Evolutionary conservation across 2,329 filamentous ascomycete genomes (phyloP), one percentile per base, ranked within the genome.

Genomic region (Xylaria polymorpha): DNA sequence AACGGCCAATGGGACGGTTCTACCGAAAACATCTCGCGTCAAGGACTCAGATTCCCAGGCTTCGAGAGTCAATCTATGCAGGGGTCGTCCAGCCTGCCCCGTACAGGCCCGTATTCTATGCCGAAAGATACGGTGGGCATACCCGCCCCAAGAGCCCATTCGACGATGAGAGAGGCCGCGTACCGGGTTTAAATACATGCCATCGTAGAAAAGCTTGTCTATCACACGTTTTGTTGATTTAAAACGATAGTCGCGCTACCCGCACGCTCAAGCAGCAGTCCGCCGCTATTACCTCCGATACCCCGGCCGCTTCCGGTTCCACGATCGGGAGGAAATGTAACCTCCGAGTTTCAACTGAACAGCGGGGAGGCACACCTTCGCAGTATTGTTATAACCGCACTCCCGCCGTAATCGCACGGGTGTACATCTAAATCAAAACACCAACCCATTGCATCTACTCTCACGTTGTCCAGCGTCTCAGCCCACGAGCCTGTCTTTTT

Each of bases 281-380:
- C n/a, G 18, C 66, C 61, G 57, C 61, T 62, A 25, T 61, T 32
- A 20, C 62, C 66, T 58, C 66, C 66, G 66, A 65, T 61, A 3
- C 32, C 22, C 61, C 61, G 61, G 66, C 63, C n/a, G 53, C 29
- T 46, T 58, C 46, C 59, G 60, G 37, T 20, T 35, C 41, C 48
- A 46, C 56, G 55, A 43, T 57, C 67, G 67, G 67, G 59, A 25
- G 39, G 14, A 15, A 39, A 64, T 55, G 61, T 39, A 57, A 65
- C 66, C 18, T 61, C 66, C 66, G 66, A 39, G 46, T 46, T 51
- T 39, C 37, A 57, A 37, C n/a, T 39, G 37, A 53, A 22, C 14
- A 50, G n/a, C 37, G 46, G 63, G 56, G 32, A 9, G 18, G 53
- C 29, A 48, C 62, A 51, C 50, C 53, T 46, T 50, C 41, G 46